Evolutionary conservation across 371 early-diverging fungal species (phyloP).

Genomic region (Rhizomucor miehei): DNA sequence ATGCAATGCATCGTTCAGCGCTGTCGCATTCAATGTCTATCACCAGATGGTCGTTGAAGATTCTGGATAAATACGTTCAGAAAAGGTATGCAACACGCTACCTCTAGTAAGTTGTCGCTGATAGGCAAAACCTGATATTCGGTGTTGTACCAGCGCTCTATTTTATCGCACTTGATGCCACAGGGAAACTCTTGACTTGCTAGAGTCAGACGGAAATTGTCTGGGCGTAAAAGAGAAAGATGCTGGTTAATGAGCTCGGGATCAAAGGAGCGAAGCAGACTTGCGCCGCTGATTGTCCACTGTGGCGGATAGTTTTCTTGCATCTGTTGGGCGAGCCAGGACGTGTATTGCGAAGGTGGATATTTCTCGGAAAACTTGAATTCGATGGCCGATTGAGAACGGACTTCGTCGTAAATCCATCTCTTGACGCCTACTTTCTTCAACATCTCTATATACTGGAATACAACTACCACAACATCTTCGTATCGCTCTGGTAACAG

Average conservation of each 20-base stretch:
- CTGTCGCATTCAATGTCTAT: constrained; percentile 44
- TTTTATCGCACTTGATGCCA: constrained; percentile 46
- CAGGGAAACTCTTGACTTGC: constrained; percentile 43
- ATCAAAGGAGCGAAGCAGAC: constrained; percentile 58
- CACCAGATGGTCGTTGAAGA: too few relatives aligned
- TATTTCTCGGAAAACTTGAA: constrained; percentile 85
- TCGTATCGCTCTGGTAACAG: constrained; percentile 63
- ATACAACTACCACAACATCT: constrained; percentile 77
- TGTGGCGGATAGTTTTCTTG: constrained; percentile 66
- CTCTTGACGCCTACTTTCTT: constrained; percentile 63
- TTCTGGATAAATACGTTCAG: too few relatives aligned
- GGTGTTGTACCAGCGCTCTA: constrained; percentile 80
- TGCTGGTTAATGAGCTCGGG: constrained; percentile 52
- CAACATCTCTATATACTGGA: constrained; percentile 88
- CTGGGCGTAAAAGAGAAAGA: constrained; percentile 55
- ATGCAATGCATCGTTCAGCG: constrained; percentile 56
- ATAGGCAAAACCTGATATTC: constrained; percentile 72
- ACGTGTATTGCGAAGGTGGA: constrained; percentile 51
- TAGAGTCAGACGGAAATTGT: constrained; percentile 61
- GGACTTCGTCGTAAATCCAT: constrained; percentile 81
- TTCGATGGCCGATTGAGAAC: constrained; percentile 59
- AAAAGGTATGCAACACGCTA: constrained; percentile 12
- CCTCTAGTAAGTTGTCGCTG: constrained; percentile 49
- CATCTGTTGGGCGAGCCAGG: constrained; percentile 47
- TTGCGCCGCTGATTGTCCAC: constrained; percentile 64